phyloP scores from a whole-genome alignment of 148 eudicot genomes.

The Limonium bicolor region DNA sequence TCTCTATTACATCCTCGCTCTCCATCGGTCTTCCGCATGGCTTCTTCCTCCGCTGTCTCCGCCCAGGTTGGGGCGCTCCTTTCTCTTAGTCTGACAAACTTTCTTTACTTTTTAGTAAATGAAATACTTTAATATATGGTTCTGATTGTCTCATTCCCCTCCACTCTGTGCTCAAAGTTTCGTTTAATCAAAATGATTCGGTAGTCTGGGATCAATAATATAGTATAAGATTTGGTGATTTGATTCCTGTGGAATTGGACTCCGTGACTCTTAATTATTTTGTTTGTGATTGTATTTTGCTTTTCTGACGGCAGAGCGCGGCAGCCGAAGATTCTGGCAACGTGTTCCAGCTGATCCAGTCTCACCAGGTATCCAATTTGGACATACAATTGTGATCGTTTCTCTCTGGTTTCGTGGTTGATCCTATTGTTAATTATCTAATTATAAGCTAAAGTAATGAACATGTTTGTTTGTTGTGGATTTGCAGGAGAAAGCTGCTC shows the following conservation, averaged over 20 bases:
- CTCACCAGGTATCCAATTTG: slow-evolving; percentile 98
- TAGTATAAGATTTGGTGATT: too few relatives aligned
- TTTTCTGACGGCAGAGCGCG: slow-evolving; percentile 18
- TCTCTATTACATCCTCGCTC: slow-evolving; percentile 7
- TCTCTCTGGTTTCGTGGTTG: too few relatives aligned
- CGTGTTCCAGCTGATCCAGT: slow-evolving; percentile 46
- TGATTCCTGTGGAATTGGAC: not conserved
- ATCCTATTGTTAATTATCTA: not conserved
- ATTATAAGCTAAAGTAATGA: not conserved
- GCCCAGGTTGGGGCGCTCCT: slow-evolving; percentile 13
- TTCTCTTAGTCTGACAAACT: slow-evolving; percentile 7
- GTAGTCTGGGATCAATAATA: too few relatives aligned
- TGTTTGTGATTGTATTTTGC: not conserved
- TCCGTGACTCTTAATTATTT: not conserved
- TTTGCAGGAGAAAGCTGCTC: slow-evolving; percentile 74
- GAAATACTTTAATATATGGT: not conserved
- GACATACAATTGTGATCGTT: too few relatives aligned
- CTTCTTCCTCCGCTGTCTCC: slow-evolving; percentile 20
- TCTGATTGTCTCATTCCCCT: not conserved
- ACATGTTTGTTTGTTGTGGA: not conserved
- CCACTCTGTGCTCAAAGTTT: too few relatives aligned
- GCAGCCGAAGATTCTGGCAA: slow-evolving; percentile 24
- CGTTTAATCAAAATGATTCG: too few relatives aligned
- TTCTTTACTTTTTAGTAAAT: too few relatives aligned
- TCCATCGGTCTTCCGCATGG: slow-evolving; percentile 18